A percentile compares a stretch with the other conserved stretches of the same genome.
These are phyloP conservation scores for Thalassiosira mediterranea DNA, from an alignment of 352 stramenopile species.

Conservation along the genomic window DNA sequence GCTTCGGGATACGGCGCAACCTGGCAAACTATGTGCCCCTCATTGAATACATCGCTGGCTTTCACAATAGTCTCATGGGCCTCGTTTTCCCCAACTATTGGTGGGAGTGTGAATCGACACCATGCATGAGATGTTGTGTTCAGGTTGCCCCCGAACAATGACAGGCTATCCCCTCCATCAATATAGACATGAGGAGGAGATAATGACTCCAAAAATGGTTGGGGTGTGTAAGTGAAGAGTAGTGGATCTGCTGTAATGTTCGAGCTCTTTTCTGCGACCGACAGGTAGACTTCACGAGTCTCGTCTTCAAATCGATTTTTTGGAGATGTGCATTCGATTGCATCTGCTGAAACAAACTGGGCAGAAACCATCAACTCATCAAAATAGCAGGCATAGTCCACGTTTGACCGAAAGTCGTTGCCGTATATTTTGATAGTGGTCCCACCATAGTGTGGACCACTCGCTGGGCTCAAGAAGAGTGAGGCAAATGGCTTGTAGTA, in stretches of 20 bases:
- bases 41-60: constrained; percentile 28
- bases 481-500: constrained; percentile 83
- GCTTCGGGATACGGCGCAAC: constrained; percentile 20
- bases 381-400: constrained; percentile 86
- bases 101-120: constrained; percentile 48
- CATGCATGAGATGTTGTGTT: constrained; percentile 39
- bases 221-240: constrained; percentile 41
- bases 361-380: constrained; percentile 62
- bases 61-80: constrained; percentile 22
- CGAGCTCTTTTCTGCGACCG: constrained; percentile 34
- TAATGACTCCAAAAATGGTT: constrained; percentile 25
- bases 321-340: constrained; percentile 52
- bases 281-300: constrained; percentile 21
- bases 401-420: constrained; percentile 84
- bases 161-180: constrained; percentile 34
- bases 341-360: constrained; percentile 30
- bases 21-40: constrained; percentile 34
- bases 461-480: constrained; percentile 65
- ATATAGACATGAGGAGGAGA: constrained; percentile 37
- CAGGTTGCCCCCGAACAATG: constrained; percentile 40
- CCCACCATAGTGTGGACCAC: constrained; percentile 85
- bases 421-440: constrained; percentile 88
- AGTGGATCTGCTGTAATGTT: constrained; percentile 41
- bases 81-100: constrained; percentile 6
- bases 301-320: constrained; percentile 1